These are phyloP conservation scores for Synchytrium microbalum DNA, from an alignment of 371 early-diverging fungal genomes.

Conservation along the genomic window DNA sequence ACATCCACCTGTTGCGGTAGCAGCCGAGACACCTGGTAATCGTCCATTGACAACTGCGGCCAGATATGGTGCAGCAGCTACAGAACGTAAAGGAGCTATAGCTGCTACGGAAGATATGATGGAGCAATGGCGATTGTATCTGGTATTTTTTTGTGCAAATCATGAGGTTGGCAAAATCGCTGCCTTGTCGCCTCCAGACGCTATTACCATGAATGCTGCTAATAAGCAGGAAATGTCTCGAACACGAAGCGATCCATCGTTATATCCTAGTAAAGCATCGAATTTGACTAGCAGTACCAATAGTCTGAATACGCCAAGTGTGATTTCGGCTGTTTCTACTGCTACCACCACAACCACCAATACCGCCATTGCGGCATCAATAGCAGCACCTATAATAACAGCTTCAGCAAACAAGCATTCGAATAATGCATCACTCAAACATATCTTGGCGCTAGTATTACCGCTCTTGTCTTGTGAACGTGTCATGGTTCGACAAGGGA, in stretches of 20 bases:
- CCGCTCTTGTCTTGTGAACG: conserved; percentile 67
- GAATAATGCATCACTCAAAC: conserved; percentile 9
- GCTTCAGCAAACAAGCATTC: conserved; percentile 5
- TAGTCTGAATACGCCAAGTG: background rate
- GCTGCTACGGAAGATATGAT: conserved; percentile 39
- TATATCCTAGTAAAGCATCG: background rate
- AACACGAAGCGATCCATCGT: background rate
- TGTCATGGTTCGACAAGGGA: conserved; percentile 59
- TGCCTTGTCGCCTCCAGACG: background rate
- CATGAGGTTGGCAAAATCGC: background rate
- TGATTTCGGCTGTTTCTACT: background rate
- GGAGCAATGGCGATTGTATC: conserved; percentile 70
- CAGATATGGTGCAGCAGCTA: conserved; percentile 18
- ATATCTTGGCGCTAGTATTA: conserved; percentile 23
- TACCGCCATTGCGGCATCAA: no score
- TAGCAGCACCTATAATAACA: no score
- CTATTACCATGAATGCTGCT: background rate
- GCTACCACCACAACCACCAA: no score
- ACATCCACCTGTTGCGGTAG: conserved; percentile 49
- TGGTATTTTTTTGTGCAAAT: conserved; percentile 55
- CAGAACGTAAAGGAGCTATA: background rate
- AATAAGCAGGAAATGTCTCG: background rate
- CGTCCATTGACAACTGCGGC: background rate
- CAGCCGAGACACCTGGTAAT: conserved; percentile 44
- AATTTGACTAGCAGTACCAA: background rate